These are phyloP conservation scores for Colletotrichum sp. DNA, from an alignment of 2,329 filamentous ascomycete genomes.

Conservation along the genomic window DNA sequence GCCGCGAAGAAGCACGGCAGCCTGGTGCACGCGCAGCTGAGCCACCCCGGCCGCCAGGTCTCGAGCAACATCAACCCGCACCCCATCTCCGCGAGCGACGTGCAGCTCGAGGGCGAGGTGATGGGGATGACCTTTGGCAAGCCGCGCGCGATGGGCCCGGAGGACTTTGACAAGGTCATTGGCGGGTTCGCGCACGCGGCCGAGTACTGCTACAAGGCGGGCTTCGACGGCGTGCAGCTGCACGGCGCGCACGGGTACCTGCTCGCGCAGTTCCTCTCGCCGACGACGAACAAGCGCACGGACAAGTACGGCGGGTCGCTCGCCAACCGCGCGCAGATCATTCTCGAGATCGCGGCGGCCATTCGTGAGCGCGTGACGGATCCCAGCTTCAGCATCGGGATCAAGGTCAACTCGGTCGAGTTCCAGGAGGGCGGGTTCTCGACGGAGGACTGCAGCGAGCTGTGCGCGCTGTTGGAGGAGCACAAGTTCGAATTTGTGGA, in stretches of 20 bases:
- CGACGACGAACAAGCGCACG: slow-evolving; percentile 46
- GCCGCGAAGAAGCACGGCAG: slow-evolving; percentile 58
- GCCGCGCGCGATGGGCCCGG: slow-evolving; percentile 53
- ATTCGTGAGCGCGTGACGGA: slow-evolving; percentile 35
- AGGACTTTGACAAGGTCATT: slow-evolving; percentile 57
- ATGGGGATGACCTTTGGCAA: slow-evolving; percentile 57
- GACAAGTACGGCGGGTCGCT: slow-evolving; percentile 53
- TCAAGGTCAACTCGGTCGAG: slow-evolving; percentile 65
- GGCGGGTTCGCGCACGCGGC: slow-evolving; percentile 62
- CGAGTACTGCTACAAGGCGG: slow-evolving; percentile 61
- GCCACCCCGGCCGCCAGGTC: slow-evolving; percentile 66
- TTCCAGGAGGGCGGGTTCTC: slow-evolving; percentile 59
- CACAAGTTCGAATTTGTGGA: slow-evolving; percentile 63
- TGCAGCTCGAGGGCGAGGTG: slow-evolving; percentile 39
- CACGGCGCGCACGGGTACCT: slow-evolving; percentile 57
- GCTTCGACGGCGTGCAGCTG: slow-evolving; percentile 53
- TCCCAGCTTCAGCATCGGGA: slow-evolving; percentile 49
- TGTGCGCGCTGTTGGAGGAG: slow-evolving; percentile 52
- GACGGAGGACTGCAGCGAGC: slow-evolving; percentile 52
- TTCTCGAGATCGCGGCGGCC: slow-evolving; percentile 49
- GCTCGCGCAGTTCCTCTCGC: slow-evolving; percentile 47
- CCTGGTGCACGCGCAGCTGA: slow-evolving; percentile 65
- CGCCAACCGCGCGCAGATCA: slow-evolving; percentile 50
- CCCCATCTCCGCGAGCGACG: slow-evolving; percentile 44
- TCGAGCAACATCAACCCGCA: slow-evolving; percentile 33